Conservation (phyloP, 768 basidiomycete species). For the Mycena albidolilacea region DNA sequence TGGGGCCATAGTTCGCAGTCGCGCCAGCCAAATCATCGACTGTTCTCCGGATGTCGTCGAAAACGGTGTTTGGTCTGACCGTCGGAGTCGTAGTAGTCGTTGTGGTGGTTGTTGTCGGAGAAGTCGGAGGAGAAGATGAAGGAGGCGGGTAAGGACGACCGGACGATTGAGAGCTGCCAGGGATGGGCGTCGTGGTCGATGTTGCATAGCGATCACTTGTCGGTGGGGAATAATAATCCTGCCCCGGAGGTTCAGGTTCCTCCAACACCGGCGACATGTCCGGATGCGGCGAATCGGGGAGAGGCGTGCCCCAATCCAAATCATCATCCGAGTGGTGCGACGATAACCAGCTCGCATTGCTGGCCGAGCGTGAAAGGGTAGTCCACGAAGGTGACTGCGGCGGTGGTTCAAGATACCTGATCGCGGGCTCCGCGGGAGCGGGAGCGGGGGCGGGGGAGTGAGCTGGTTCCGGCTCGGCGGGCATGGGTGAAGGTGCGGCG, state of each 20-base stretch:
- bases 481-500: slow-evolving; percentile 34
- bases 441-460: background rate
- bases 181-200: slow-evolving; percentile 43
- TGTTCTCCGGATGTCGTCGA: slow-evolving; percentile 60
- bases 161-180: slow-evolving; percentile 23
- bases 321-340: slow-evolving; percentile 83
- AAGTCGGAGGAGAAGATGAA: slow-evolving; percentile 46
- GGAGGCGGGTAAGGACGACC: slow-evolving; percentile 48
- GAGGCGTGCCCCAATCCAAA: slow-evolving; percentile 36
- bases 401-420: slow-evolving; percentile 37
- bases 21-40: slow-evolving; percentile 70
- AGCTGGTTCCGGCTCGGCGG: slow-evolving; percentile 13
- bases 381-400: slow-evolving; percentile 35
- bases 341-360: slow-evolving; percentile 64
- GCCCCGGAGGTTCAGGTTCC: slow-evolving; percentile 28
- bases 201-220: slow-evolving; percentile 45
- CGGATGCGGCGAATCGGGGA: slow-evolving; percentile 41
- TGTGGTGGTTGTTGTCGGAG: slow-evolving; percentile 52
- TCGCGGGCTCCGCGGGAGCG: slow-evolving; percentile 25
- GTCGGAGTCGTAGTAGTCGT: slow-evolving; percentile 45
- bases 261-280: background rate
- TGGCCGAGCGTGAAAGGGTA: slow-evolving; percentile 53
- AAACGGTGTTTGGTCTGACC: slow-evolving; percentile 47
- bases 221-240: slow-evolving; percentile 54
- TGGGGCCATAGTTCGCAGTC: slow-evolving; percentile 11